Conservation (phyloP, 2,329 filamentous ascomycete genomes). For the Lasiodiplodia sp. region DNA sequence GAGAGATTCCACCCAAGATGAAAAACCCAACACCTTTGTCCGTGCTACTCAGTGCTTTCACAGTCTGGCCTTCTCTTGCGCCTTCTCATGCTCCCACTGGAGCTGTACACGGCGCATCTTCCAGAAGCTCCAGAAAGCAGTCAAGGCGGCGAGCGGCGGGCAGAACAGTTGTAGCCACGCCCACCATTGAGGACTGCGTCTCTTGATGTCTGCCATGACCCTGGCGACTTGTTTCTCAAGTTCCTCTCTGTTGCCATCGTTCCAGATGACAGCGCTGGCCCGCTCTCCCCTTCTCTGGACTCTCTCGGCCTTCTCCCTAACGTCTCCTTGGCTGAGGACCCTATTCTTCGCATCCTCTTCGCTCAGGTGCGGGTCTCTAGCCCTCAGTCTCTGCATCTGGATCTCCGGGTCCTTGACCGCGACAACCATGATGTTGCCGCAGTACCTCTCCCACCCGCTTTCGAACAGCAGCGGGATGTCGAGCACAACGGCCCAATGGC, state of each 20-base stretch:
- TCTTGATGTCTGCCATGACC: slow-evolving; percentile 69
- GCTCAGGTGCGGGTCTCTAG: slow-evolving; percentile 77
- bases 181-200: slow-evolving; percentile 81
- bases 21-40: neutral
- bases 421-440: slow-evolving; percentile 85
- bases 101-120: slow-evolving; percentile 74
- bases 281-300: slow-evolving; percentile 69
- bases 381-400: slow-evolving; percentile 81
- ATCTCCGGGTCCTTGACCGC: slow-evolving; percentile 79
- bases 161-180: slow-evolving; percentile 71
- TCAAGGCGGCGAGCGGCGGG: slow-evolving; percentile 75
- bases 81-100: slow-evolving; percentile 69
- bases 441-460: slow-evolving; percentile 82
- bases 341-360: slow-evolving; percentile 88
- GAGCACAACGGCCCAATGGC: slow-evolving; percentile 87
- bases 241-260: slow-evolving; percentile 78
- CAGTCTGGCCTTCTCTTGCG: slow-evolving; percentile 65
- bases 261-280: slow-evolving; percentile 85
- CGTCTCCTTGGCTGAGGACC: slow-evolving; percentile 85
- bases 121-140: slow-evolving; percentile 75
- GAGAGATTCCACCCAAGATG: neutral
- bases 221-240: slow-evolving; percentile 70
- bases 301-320: slow-evolving; percentile 80
- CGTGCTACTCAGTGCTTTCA: slow-evolving; percentile 40
- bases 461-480: slow-evolving; percentile 95